phyloP scores from a whole-genome alignment of 352 stramenopile genomes.

The Phytophthora lateralis region DNA sequence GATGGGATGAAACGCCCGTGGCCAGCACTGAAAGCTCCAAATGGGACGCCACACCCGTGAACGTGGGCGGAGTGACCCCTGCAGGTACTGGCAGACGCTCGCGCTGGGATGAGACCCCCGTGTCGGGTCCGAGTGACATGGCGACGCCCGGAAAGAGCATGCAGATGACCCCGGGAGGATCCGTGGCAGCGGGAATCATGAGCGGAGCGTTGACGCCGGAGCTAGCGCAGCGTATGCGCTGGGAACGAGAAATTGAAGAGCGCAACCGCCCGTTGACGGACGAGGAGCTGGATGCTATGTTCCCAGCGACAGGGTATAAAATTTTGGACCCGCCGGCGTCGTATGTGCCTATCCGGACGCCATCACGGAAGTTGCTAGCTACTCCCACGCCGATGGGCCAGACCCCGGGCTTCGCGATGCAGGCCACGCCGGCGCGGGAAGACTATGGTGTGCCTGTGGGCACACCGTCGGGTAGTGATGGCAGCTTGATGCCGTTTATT shows the following conservation, averaged over 20 bases:
- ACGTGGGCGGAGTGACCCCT: conserved; percentile 54
- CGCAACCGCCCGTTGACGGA: conserved; percentile 96
- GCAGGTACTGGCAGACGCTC: conserved; percentile 86
- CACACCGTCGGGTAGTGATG: conserved; percentile 70
- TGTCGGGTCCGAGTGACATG: conserved; percentile 52
- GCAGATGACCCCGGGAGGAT: conserved; percentile 76
- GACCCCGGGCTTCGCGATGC: conserved; percentile 92
- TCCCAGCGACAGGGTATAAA: conserved; percentile 95
- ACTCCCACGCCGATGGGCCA: conserved; percentile 95
- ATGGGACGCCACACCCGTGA: conserved; percentile 95
- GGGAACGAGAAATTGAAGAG: conserved; percentile 97
- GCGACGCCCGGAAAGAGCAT: conserved; percentile 56
- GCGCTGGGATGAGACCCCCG: conserved; percentile 97
- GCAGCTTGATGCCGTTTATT: conserved; percentile 95
- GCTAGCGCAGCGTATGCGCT: conserved; percentile 92
- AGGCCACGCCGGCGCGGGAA: conserved; percentile 75
- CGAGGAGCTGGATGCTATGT: conserved; percentile 97
- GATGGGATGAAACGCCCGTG: conserved; percentile 84
- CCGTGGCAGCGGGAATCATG: conserved; percentile 59
- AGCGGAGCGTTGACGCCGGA: conserved; percentile 87
- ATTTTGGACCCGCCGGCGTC: conserved; percentile 94
- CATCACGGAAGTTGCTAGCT: conserved; percentile 93
- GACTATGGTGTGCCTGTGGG: conserved; percentile 77
- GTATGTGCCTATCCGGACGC: conserved; percentile 97
- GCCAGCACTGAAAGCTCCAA: conserved; percentile 60